Conservation (phyloP, 768 basidiomycete species). For the Scleroderma bovista region DNA sequence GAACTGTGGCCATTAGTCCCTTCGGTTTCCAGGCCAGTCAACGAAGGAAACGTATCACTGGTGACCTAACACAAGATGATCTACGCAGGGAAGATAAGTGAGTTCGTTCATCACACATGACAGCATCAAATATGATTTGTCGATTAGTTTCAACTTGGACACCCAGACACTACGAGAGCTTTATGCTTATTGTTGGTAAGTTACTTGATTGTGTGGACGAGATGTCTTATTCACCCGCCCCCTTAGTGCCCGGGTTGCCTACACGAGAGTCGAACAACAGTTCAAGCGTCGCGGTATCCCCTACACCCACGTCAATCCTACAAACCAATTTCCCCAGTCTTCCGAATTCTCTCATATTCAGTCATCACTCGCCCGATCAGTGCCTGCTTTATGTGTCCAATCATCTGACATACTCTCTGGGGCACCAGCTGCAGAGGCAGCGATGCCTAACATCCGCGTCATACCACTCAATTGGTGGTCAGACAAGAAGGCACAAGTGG, state of each 20-base stretch:
- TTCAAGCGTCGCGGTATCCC: constrained; percentile 78
- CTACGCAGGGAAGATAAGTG: constrained; percentile 25
- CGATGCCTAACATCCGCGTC: constrained; percentile 88
- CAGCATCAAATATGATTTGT: neutral
- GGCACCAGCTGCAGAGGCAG: constrained; percentile 83
- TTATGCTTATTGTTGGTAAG: constrained; percentile 84
- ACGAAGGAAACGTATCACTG: constrained; percentile 25
- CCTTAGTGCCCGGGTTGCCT: constrained; percentile 80
- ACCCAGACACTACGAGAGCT: constrained; percentile 70
- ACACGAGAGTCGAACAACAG: constrained; percentile 82
- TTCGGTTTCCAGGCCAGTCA: too few relatives aligned
- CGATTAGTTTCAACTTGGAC: constrained; percentile 53
- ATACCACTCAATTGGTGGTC: constrained; percentile 93
- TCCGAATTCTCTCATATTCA: constrained; percentile 53
- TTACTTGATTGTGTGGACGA: neutral
- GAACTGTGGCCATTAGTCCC: constrained; percentile 9
- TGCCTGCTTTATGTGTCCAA: constrained; percentile 80
- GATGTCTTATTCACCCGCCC: neutral
- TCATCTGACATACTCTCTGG: constrained; percentile 77
- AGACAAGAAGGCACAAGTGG: constrained; percentile 70
- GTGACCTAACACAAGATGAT: neutral
- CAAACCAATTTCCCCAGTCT: constrained; percentile 33
- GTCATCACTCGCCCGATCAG: constrained; percentile 68
- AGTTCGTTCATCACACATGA: constrained; percentile 3
- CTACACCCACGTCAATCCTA: constrained; percentile 68